A percentile compares a stretch with the other conserved stretches of the same genome.
Evolutionary conservation across 805 yeast genomes (phyloP).

Genomic region (Yamadazyma insecticola): DNA sequence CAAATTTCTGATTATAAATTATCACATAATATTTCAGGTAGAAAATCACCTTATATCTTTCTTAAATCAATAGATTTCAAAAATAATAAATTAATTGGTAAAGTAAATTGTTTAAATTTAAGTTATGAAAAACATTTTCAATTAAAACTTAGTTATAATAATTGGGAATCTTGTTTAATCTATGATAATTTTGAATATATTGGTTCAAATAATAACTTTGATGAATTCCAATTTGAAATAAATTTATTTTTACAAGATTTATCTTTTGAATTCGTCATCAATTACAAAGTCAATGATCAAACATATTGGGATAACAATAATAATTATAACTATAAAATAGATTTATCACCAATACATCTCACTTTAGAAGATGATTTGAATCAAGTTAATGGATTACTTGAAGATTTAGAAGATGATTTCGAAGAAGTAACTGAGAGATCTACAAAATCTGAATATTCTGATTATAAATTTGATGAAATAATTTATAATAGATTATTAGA

Average conservation of each 20-base stretch:
- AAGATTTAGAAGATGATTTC: no score
- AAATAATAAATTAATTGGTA: constrained; percentile 8
- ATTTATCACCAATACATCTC: no score
- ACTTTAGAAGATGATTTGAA: no score
- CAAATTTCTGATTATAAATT: neutral
- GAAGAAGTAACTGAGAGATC: no score
- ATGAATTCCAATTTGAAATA: constrained; percentile 44
- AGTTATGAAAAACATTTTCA: constrained; percentile 32
- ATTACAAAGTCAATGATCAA: constrained; percentile 24
- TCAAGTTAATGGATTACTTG: no score
- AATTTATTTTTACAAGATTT: constrained; percentile 3
- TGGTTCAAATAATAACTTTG: constrained; percentile 22
- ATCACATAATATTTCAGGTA: constrained; percentile 5
- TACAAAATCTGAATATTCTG: no score
- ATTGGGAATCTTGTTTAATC: constrained; percentile 37
- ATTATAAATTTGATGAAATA: constrained; percentile 1
- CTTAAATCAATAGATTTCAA: constrained; percentile 25
- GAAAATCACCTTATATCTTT: constrained; percentile 17
- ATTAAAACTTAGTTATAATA: constrained; percentile 46
- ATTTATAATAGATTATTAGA: constrained; percentile 6
- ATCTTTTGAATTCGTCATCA: constrained; percentile 18
- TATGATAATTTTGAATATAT: constrained; percentile 13
- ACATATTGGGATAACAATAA: constrained; percentile 38
- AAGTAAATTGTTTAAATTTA: constrained; percentile 17
- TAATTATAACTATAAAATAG: constrained; percentile 30